Evolutionary conservation across 176 grass and related monocot species (phyloP), one percentile per base, ranked within the genome.

Genomic region (Oryza meridionalis): DNA sequence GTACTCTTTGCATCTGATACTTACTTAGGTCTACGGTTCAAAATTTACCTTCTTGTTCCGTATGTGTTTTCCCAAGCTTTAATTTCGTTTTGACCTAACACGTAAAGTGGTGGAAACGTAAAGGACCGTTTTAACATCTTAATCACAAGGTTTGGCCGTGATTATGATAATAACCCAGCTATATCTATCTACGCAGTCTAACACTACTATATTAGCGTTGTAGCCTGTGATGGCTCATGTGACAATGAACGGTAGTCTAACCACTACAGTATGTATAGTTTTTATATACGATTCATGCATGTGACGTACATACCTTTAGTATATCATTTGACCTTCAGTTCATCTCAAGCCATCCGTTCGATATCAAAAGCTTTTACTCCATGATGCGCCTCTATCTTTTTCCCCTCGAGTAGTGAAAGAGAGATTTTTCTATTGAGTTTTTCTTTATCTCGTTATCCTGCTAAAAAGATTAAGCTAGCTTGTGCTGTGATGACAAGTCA

Each of bases 1-100:
- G 53, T 51, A n/a, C 11, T 21, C 83, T 90, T 90, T 86, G 83
- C 83, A 90, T 86, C 83, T 66, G 88, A 90, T 90, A 45, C 88
- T 42, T 9, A 37, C 5, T 77, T 67, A 61, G 40, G 65, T 46
- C 33, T 59, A 58, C 15, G 42, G 72, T 45, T 72, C 66, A 12
- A 65, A 49, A 73, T 46, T 82, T 72, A 79, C 66, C 31, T 21
- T 65, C 7, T 22, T 21, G 53, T 89, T 89, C 72, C 72, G 72
- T 77, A 35, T 33, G 65, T 44, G 65, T 81, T 70, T 76, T 7
- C 3, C 11, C 71, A 49, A 71, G 64, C 77, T 69, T 31, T 31
- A 31, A 31, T 31, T 19, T 27, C 49, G 4, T 75, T 80, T 75
- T 75, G 32, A 21, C 76, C 13, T 49, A 61, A 88, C 69, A 59